These are phyloP conservation scores for Apiospora phragmitis DNA, from an alignment of 2,329 filamentous ascomycete species.

Conservation along the genomic window DNA sequence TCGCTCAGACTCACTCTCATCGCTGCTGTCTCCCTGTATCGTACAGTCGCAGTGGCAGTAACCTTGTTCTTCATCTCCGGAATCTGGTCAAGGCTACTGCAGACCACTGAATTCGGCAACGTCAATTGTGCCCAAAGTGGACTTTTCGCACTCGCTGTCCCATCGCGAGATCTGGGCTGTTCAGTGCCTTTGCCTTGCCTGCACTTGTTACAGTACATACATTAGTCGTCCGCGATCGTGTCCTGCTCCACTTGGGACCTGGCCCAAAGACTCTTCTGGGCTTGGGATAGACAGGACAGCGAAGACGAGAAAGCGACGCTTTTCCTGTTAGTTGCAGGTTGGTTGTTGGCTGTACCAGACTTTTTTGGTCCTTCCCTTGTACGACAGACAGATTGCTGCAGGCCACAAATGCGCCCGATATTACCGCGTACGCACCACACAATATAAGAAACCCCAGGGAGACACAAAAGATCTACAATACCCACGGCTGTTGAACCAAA, in stretches of 20 bases:
- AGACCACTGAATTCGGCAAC: background rate
- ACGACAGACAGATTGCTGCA: background rate
- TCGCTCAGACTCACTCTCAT: background rate
- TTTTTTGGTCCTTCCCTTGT: background rate
- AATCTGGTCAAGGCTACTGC: background rate
- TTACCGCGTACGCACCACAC: background rate
- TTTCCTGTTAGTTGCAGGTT: background rate
- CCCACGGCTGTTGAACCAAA: background rate
- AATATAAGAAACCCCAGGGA: background rate
- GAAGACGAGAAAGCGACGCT: background rate
- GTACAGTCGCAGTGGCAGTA: background rate
- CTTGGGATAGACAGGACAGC: background rate
- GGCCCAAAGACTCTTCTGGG: slow-evolving; percentile 3
- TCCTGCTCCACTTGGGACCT: background rate
- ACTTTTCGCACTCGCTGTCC: background rate
- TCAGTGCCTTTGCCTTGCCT: background rate
- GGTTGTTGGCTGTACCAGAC: background rate
- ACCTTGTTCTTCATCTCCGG: background rate
- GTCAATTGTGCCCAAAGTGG: slow-evolving; percentile 4
- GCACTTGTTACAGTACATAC: background rate
- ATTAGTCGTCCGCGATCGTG: slow-evolving; percentile 1
- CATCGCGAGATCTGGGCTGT: slow-evolving; percentile 11
- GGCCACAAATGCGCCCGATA: background rate
- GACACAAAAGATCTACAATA: slow-evolving; percentile 8
- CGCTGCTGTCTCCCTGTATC: background rate